Evolutionary conservation across 2,329 filamentous ascomycete species (phyloP), one percentile per base, ranked within the genome.

Genomic region (Penicillium sp.): DNA sequence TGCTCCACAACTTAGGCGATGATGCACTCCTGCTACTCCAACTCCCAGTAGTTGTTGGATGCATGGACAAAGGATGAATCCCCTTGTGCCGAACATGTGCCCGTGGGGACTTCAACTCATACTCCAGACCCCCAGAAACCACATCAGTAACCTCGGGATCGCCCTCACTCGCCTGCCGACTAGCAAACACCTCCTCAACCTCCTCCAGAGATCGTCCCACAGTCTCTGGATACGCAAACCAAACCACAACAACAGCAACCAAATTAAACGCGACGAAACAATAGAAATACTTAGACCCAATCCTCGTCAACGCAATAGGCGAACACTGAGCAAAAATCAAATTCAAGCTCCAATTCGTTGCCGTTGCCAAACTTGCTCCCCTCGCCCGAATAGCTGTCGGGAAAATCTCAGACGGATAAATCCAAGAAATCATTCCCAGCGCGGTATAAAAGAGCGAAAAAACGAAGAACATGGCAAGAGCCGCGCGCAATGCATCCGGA

Each of bases 221-320:
- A 6, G 74, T 75, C 56, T 76, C 74, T 0, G 74, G 73, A 40
- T 73, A 75, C 40, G 68, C 75, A n/a, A 72, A 68, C 70, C 74
- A 78, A 48, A 73, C 66, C 14, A 75, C 14, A 3, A 72, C 19
- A 25, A 76, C 74, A 4, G 76, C 80, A 16, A 76, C 74, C 68
- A 82, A 74, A 61, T 82, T 83, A 68, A 83, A 82, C 6, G 78
- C 81, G 45, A 78, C 77, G 67, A 83, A 82, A 13, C 79, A 73
- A 65, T 82, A 83, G 48, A 82, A 84, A 67, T 83, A 85, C 22
- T 74, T 70, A 63, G 83, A 84, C 0, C 77, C 79, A 19, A 83
- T 71, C 1, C 64, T 69, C 0, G 72, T 73, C 3, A 82, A 71
- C 0, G 80, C 81, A 28, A 76, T 74, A 0, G 82, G 82, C 3